Evolutionary conservation across 306 rosid species (phyloP), one percentile per base, ranked within the genome.

Genomic region (Casuarina glauca): DNA sequence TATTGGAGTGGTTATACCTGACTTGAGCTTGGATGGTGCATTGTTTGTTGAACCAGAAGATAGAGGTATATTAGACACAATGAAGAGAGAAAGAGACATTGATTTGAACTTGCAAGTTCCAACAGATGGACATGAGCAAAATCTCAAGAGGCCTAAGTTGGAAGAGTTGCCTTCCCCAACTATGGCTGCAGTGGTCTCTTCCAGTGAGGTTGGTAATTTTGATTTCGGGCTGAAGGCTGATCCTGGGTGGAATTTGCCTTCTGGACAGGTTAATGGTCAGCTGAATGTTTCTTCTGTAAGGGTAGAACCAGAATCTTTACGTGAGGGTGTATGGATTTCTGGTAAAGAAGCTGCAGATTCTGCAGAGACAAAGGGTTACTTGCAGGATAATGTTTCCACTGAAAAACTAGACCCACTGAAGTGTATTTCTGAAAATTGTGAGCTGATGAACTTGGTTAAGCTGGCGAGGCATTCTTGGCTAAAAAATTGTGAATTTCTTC

Each of bases 401-500:
- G 90, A 82, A 80, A 88, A 85, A 84, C 63, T 71, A 55, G 79
- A 79, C 50, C 49, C 80, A 79, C 73, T 73, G 76, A 79, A 80
- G 68, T 84, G 81, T 83, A 80, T 77, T 43, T 83, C 95, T 39
- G 93, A 90, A 80, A 88, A 92, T 82, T 74, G 74, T 61, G 95
- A 92, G 82, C 81, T 89, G 78, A 76, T 86, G 93, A 90, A 84
- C 82, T 74, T 84, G 80, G 89, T 94, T 82, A 89, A 92, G 83
- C 82, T 92, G 83, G 88, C 92, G 67, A 89, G 96, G 88, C 90
- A 86, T 87, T 90, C 94, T 51, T 95, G 95, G 98, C 90, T 92
- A 83, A 88, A 82, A 79, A 95, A 95, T 86, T 88, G 79, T 62
- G 92, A 86, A 83, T 92, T 95, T 86, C 98, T 92, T 80, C 98